A percentile compares a stretch with the other conserved stretches of the same genome.
Evolutionary conservation across 139 green algal species (phyloP).

Genomic region (Chlamydomonas sp.): DNA sequence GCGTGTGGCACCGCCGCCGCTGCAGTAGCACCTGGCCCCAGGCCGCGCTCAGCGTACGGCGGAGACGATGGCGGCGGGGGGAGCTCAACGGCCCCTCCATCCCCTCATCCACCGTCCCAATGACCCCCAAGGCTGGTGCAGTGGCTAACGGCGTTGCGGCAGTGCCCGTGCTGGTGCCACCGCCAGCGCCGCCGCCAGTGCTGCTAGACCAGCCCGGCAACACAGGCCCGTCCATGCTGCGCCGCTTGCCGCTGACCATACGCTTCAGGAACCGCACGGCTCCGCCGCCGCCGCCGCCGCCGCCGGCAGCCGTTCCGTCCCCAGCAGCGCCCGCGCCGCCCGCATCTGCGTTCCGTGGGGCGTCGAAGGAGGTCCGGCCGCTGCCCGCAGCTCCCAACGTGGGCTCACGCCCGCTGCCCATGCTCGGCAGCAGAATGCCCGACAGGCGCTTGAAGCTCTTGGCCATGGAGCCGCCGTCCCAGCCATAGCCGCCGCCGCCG

Average conservation of each 20-base stretch:
- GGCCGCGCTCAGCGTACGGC: neutral
- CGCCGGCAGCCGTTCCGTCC: neutral
- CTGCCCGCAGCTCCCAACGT: neutral
- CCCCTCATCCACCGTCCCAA: constrained; percentile 17
- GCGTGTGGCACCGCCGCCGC: neutral
- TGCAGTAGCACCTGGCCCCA: neutral
- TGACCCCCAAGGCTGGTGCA: neutral
- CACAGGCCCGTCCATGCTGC: neutral
- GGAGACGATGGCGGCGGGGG: neutral
- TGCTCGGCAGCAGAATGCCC: neutral
- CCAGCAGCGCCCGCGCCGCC: neutral
- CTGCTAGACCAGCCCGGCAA: too few species aligned
- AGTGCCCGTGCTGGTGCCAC: too few species aligned
- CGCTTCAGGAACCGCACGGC: constrained; percentile 1
- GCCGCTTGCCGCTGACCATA: constrained; percentile 34
- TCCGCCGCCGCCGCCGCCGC: neutral
- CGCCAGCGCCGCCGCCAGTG: too few species aligned
- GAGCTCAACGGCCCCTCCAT: neutral
- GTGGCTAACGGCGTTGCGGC: too few species aligned
- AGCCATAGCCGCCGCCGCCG: neutral
- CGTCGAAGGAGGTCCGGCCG: neutral
- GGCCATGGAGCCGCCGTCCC: constrained; percentile 4
- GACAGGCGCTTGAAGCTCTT: constrained; percentile 10
- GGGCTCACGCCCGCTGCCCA: neutral
- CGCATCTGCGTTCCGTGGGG: neutral